Base-by-base conservation (phyloP, 495 filamentous ascomycete species). In the Glarea lozoyensis region DNA sequence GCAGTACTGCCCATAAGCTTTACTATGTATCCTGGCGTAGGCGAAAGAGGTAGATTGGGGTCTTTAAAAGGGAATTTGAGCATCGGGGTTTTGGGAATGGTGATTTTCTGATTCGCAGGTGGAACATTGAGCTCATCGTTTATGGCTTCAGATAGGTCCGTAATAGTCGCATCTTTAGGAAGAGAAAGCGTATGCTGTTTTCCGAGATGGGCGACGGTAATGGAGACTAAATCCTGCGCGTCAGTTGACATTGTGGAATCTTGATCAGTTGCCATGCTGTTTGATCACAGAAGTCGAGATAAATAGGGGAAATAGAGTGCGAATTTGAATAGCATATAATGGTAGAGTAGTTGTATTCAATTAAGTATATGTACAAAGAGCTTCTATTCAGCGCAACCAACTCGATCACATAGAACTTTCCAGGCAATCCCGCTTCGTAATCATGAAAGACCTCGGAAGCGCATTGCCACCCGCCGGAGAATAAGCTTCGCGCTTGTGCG, bases 21-120 rank as follows among this genome's bases (percentile, higher is more conserved):
- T 50, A 86, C 73, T 50, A 78, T 81, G 60, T 72, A 77, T 55
- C 59, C 45, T 23, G 60, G 43, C 16, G 82, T 63, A 49, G 69
- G 29, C 55, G 73, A 20, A 54, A 88, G 60, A 42, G 61, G 59
- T 57, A 76, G 42, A 48, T 66, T 41, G 52, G 72, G 60, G 45
- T 69, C 46, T 44, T 70, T 63, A 62, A 85, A 81, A 7, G 82
- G 79, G 1, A 75, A 66, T 50, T 81, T 83, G 31, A 80, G 68
- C 40, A 84, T 62, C 30, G 84, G 80, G 39, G 78, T 67, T 56
- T 83, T 79, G 11, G 83, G 71, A 4, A 80, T 66, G 57, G 89
- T 75, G 60, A 86, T 69, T 55, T 88, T 89, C 58, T 89, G 86
- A 61, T 88, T 81, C 9, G 67, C 52, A 18, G 63, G 48, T 2